Base-by-base conservation (phyloP, 345 rosid species). In the Brassica incana region DNA sequence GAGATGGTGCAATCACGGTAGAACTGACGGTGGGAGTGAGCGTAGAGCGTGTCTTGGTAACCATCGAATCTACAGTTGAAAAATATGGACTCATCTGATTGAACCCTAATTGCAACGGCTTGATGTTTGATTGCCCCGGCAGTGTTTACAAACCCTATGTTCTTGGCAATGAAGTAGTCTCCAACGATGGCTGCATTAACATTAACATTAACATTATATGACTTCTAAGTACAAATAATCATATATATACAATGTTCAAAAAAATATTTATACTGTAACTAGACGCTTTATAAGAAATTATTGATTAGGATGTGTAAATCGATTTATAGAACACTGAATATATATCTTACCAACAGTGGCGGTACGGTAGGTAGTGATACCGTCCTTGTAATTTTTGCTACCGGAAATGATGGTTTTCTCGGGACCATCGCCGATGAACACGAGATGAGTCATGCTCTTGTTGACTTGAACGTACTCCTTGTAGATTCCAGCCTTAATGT, bases 11-110 rank as follows among this genome's bases (percentile, higher is more conserved):
- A 93, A 65, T 91, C 96, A 0, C 99, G 94, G 92, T 79, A 95
- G 86, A 86, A 95, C 75, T 95, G 99, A 25, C 98, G 90, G 81
- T 87, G 88, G 81, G 93, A 74, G 74, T 89, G 96, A 16, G 89
- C 75, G 78, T 91, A 89, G 8, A 95, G 86, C 5, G 98, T 95
- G 85, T 88, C 90, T 48, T 93, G 96, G 87, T 87, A 88, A 0
- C 97, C 98, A 29, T 95, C 98, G 63, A 95, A 86, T 38, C 89
- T 69, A 84, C 97, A 91, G 68, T 93, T 91, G 88, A 80, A 88
- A 79, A 92, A 89, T 66, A 93, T 71, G 0, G 94, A 35, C 29
- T 54, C 83, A 67, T 95, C 99, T 5, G 90, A 84, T 0, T 84
- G 83, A 45, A 89, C 92, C 38, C 93, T 82, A 35, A 95, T 8